A percentile compares a stretch with the other conserved stretches of the same genome.
These are phyloP conservation scores for Monosporascus sp. DNA, from an alignment of 2,329 filamentous ascomycete species.

Conservation along the genomic window DNA sequence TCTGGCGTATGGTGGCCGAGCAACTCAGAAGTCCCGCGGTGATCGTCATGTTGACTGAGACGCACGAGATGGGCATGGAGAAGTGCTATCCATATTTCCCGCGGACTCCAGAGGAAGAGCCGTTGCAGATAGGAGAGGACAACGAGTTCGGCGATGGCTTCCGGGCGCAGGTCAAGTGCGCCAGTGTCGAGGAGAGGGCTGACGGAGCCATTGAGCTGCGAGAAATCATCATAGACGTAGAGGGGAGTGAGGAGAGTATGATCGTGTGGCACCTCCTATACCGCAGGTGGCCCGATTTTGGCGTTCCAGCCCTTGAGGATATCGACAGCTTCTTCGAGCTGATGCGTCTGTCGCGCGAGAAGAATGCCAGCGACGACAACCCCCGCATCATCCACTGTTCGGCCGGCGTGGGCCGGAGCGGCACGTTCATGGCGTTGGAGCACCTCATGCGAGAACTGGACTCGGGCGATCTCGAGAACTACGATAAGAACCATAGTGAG, in stretches of 20 bases:
- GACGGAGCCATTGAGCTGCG: slow-evolving; percentile 65
- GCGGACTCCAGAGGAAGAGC: slow-evolving; percentile 43
- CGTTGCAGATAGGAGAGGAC: slow-evolving; percentile 54
- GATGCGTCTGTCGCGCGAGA: slow-evolving; percentile 60
- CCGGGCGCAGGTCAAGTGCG: slow-evolving; percentile 62
- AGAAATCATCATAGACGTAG: slow-evolving; percentile 57
- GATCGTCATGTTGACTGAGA: slow-evolving; percentile 91
- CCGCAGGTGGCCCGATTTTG: slow-evolving; percentile 84
- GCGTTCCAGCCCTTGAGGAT: slow-evolving; percentile 67
- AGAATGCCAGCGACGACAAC: slow-evolving; percentile 50
- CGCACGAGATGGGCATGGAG: slow-evolving; percentile 68
- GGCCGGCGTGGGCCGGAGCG: slow-evolving; percentile 87
- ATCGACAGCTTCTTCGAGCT: slow-evolving; percentile 63
- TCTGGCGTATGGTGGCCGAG: slow-evolving; percentile 94
- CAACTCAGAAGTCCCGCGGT: slow-evolving; percentile 68
- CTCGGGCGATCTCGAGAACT: slow-evolving; percentile 58
- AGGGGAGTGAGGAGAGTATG: slow-evolving; percentile 34
- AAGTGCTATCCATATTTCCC: slow-evolving; percentile 93
- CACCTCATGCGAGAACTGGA: slow-evolving; percentile 80
- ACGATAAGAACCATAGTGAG: slow-evolving; percentile 26
- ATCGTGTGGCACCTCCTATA: slow-evolving; percentile 79
- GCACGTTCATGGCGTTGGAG: slow-evolving; percentile 95
- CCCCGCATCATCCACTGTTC: slow-evolving; percentile 84
- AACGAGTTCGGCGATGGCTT: slow-evolving; percentile 63
- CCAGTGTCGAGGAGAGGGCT: slow-evolving; percentile 51